These are phyloP conservation scores for Saxophila tyrrhenica DNA, from an alignment of 495 filamentous ascomycete genomes.

Conservation along the genomic window DNA sequence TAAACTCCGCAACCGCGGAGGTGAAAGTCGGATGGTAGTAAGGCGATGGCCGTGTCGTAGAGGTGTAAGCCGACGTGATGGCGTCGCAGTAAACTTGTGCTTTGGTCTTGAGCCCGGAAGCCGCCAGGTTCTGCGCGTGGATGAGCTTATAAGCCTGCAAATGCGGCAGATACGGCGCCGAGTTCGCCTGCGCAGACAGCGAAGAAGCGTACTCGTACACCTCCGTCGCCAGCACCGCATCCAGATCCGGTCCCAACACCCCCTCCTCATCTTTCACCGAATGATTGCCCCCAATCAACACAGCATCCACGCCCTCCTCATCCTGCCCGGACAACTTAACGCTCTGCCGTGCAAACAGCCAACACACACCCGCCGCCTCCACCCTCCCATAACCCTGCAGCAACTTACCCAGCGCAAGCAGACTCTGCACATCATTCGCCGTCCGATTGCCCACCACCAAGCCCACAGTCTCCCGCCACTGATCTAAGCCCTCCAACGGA, in stretches of 20 bases:
- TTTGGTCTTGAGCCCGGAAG: constrained; percentile 67
- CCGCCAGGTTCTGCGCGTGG: constrained; percentile 71
- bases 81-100: constrained; percentile 86
- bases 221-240: constrained; percentile 79
- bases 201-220: constrained; percentile 80
- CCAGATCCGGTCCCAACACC: constrained; percentile 62
- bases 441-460: constrained; percentile 81
- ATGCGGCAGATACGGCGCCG: constrained; percentile 52
- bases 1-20: constrained; percentile 67
- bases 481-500: constrained; percentile 72
- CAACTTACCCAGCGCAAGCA: constrained; percentile 70
- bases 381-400: constrained; percentile 76
- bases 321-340: constrained; percentile 71
- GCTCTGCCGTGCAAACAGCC: constrained; percentile 43
- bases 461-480: constrained; percentile 84
- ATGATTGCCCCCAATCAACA: constrained; percentile 76
- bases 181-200: constrained; percentile 41
- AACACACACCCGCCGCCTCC: constrained; percentile 88
- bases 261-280: constrained; percentile 37
- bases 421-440: constrained; percentile 59
- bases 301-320: constrained; percentile 65
- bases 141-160: constrained; percentile 80
- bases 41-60: constrained; percentile 68
- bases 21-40: constrained; percentile 73
- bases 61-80: constrained; percentile 65